These are phyloP conservation scores for Ophiostoma ips DNA, from an alignment of 2,329 filamentous ascomycete genomes.

Conservation along the genomic window DNA sequence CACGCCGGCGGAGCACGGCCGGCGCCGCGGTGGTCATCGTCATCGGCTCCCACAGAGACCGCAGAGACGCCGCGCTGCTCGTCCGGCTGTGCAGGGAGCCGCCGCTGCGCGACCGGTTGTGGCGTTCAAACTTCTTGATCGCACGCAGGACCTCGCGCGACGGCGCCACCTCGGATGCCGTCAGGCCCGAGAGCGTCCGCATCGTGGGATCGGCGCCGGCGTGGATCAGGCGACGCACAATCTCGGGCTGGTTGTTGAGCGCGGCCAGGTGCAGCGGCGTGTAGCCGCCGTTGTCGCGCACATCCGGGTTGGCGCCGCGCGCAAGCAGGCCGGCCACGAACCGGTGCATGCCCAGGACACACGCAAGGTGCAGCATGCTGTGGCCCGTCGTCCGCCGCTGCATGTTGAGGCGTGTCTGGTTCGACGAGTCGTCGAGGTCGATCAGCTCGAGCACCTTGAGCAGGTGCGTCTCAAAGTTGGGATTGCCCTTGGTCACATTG, in stretches of 20 bases:
- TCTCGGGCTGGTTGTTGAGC: constrained; percentile 60
- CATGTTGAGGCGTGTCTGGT: constrained; percentile 53
- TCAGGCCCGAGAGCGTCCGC: constrained; percentile 55
- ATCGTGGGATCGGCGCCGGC: constrained; percentile 59
- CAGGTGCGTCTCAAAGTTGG: constrained; percentile 52
- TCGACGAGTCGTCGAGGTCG: constrained; percentile 60
- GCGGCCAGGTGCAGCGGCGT: constrained; percentile 72
- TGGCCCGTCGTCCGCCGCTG: constrained; percentile 51
- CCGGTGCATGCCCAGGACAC: constrained; percentile 58
- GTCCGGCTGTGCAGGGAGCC: constrained; percentile 44
- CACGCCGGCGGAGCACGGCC: constrained; percentile 2
- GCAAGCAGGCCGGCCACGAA: constrained; percentile 66
- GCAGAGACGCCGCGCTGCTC: constrained; percentile 53
- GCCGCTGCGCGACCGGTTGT: constrained; percentile 53
- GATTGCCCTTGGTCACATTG: constrained; percentile 15
- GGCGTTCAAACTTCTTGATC: constrained; percentile 46
- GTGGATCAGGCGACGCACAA: constrained; percentile 60
- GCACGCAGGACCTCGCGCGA: constrained; percentile 50
- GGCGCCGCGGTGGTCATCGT: constrained; percentile 3
- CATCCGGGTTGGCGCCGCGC: constrained; percentile 62
- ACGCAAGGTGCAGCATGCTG: constrained; percentile 69
- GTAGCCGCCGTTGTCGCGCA: constrained; percentile 65
- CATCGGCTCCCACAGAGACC: constrained; percentile 49
- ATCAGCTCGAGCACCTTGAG: constrained; percentile 65
- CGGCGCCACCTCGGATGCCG: constrained; percentile 55